Base-by-base conservation (phyloP, 495 filamentous ascomycete species). In the Lasiosphaeris hirsuta region DNA sequence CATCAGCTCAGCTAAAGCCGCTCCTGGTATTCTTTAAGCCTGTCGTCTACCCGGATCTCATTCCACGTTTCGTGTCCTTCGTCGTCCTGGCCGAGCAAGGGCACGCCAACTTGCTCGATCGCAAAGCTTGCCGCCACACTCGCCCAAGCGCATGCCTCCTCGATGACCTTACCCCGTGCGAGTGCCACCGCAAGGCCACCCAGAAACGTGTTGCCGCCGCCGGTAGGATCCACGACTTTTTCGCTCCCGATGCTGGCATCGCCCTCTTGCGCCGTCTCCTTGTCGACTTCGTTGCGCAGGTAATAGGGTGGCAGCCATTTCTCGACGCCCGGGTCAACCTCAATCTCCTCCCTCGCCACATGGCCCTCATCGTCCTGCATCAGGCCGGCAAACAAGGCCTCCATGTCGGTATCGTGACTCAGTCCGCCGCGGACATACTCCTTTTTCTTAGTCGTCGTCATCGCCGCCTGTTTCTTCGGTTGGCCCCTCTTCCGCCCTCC, bases 171-270 rank as follows among this genome's bases (percentile, higher is more conserved):
- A 0, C 81, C 85, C 19, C 86, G 77, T 11, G 87, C 84, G 58
- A 96, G 71, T 1, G 86, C 90, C 18, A 93, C 84, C 0, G 85
- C 80, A n/a, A 96, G 66, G 4, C 82, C 94, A 7, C 94, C 94
- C 0, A 97, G 78, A 65, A 96, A 98, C 0, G 87, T 86, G 69
- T 98, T 98, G 0, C 94, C 94, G 17, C 92, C 94, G n/a, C 94
- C 94, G 0, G 94, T 98, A 0, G 93, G 92, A 70, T 98, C 94
- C 13, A 95, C 74, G 7, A 97, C 90, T 50, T 78, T 64, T 13
- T 10, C 84, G 19, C 79, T 74, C 65, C 79, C 23, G 5, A 5
- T 30, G 23, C 23, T 30, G 23, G 5, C 23, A 30, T 5, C 23
- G 2, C 23, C 23, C 23, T 30, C 23, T 30, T 30, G 23, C 23